Conservation (phyloP, 116 monocot species). For the Zostera marina region DNA sequence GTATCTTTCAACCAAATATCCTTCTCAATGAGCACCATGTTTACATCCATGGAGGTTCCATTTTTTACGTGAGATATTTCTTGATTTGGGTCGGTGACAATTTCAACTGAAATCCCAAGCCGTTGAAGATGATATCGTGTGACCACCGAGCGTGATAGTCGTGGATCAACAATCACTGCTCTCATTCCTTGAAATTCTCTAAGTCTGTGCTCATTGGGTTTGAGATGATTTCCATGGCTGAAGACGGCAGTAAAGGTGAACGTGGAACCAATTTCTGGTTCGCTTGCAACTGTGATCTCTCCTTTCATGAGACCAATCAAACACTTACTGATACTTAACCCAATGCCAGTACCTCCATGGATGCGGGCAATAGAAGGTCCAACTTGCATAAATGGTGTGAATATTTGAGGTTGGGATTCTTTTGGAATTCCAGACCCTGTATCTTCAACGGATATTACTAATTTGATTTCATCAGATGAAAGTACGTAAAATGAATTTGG, state of each 20-base stretch:
- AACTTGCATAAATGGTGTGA: slow-evolving; percentile 97
- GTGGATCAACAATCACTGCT: slow-evolving; percentile 75
- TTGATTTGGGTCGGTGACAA: slow-evolving; percentile 20
- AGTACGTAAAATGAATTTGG: slow-evolving; percentile 18
- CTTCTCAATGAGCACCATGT: slow-evolving; percentile 69
- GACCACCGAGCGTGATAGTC: slow-evolving; percentile 47
- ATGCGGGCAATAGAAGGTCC: slow-evolving; percentile 84
- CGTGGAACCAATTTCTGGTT: slow-evolving; percentile 67
- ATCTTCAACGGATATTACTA: slow-evolving; percentile 96
- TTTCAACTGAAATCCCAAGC: slow-evolving; percentile 49
- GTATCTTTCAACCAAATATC: slow-evolving; percentile 46
- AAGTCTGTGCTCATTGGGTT: slow-evolving; percentile 32
- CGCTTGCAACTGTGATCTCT: slow-evolving; percentile 89
- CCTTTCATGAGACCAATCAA: slow-evolving; percentile 96
- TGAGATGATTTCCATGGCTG: background rate
- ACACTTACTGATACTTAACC: slow-evolving; percentile 91
- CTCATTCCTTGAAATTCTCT: slow-evolving; percentile 64
- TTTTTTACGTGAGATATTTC: slow-evolving; percentile 26
- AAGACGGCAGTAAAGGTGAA: slow-evolving; percentile 82
- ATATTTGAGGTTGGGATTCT: slow-evolving; percentile 84
- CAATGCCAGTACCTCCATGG: slow-evolving; percentile 96
- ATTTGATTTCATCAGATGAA: slow-evolving; percentile 47
- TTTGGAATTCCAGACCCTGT: slow-evolving; percentile 85
- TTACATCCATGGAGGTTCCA: slow-evolving; percentile 7
- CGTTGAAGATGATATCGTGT: slow-evolving; percentile 75